These are phyloP conservation scores for Neonectria neomacrospora DNA, from an alignment of 2,329 filamentous ascomycete genomes.

Conservation along the genomic window DNA sequence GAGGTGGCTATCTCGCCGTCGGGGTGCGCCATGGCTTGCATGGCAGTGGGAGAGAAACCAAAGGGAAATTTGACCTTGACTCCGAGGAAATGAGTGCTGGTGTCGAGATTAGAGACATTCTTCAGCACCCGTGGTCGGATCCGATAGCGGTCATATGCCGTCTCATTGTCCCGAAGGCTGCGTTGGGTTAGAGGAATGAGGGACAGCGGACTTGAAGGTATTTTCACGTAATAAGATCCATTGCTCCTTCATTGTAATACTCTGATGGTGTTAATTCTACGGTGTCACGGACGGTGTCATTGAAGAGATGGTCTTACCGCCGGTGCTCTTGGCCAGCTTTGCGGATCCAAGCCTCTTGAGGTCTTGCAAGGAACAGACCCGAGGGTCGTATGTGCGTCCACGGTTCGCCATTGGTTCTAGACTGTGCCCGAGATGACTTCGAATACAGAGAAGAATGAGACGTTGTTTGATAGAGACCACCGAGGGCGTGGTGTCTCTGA, in stretches of 20 bases:
- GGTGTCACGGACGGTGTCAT: no score
- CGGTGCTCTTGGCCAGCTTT: constrained; percentile 14
- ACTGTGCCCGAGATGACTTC: background rate
- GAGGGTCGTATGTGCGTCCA: constrained; percentile 26
- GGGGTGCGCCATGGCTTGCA: constrained; percentile 28
- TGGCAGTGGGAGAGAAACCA: constrained; percentile 29
- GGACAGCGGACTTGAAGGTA: background rate
- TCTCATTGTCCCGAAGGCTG: constrained; percentile 28
- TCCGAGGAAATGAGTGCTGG: constrained; percentile 23
- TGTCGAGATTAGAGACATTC: constrained; percentile 26
- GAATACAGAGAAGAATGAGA: background rate
- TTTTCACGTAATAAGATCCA: constrained; percentile 19
- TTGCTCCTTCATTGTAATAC: constrained; percentile 24
- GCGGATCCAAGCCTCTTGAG: constrained; percentile 27
- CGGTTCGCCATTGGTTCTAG: constrained; percentile 26
- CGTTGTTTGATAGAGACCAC: background rate
- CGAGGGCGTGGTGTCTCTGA: background rate
- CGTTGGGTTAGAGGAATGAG: background rate
- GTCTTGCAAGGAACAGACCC: constrained; percentile 22
- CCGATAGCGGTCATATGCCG: constrained; percentile 28
- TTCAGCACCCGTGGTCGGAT: constrained; percentile 29
- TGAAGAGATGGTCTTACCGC: background rate
- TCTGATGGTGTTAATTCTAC: constrained; percentile 1
- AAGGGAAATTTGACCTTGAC: constrained; percentile 29
- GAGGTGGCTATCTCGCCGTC: constrained; percentile 28